These are phyloP conservation scores for Fusarium pseudonygamai DNA, from an alignment of 2,329 filamentous ascomycete species.

Conservation along the genomic window DNA sequence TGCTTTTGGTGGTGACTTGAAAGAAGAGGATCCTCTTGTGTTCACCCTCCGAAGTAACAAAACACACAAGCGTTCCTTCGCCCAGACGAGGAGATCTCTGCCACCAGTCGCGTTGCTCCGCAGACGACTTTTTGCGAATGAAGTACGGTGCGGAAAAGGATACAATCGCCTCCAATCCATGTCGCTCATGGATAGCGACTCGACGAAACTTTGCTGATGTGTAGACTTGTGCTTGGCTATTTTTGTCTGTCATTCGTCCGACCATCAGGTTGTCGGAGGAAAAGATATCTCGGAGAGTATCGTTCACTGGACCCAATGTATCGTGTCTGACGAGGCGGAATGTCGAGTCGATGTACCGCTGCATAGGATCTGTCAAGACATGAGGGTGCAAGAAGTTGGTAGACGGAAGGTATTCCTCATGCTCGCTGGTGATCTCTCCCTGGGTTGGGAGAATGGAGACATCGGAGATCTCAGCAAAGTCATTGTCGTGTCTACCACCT, in stretches of 20 bases:
- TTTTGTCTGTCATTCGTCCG: not conserved
- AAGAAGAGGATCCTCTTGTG: not conserved
- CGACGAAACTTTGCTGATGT: not conserved
- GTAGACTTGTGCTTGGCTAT: not conserved
- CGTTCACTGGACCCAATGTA: slow-evolving; percentile 1
- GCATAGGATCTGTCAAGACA: not conserved
- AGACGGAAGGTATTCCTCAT: not conserved
- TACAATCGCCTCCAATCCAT: not conserved
- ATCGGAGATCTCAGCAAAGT: slow-evolving; percentile 28
- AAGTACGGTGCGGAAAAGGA: not conserved
- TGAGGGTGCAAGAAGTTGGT: slow-evolving; percentile 9
- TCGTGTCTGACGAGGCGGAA: slow-evolving; percentile 22
- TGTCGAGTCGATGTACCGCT: slow-evolving; percentile 6
- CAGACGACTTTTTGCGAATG: not conserved
- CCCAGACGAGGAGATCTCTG: slow-evolving; percentile 4
- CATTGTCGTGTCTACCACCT: slow-evolving; percentile 27
- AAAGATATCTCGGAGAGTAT: not conserved
- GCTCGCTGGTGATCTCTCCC: not conserved
- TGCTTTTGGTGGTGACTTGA: not conserved
- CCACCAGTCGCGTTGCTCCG: slow-evolving; percentile 13
- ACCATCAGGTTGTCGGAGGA: not conserved
- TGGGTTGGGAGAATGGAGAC: slow-evolving; percentile 16
- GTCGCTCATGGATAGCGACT: not conserved
- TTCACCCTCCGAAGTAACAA: not conserved
- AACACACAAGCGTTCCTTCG: slow-evolving; percentile 16